Conservation (phyloP, 208 protist genomes). For the Acanthamoeba culbertsoni region DNA sequence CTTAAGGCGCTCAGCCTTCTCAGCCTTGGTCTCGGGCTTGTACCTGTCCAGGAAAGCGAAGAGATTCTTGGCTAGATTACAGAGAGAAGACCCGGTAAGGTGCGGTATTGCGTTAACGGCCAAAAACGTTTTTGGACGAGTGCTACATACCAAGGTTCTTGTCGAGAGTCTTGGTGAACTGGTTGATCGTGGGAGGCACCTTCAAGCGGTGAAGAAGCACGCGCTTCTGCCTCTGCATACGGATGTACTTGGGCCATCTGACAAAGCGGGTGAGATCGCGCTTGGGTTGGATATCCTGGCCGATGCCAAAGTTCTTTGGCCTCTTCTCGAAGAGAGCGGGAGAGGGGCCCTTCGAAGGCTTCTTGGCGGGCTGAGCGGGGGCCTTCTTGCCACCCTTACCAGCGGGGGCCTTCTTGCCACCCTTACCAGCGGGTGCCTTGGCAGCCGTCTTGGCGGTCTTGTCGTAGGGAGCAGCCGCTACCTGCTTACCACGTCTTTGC, state of each 20-base stretch:
- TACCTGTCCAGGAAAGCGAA: constrained; percentile 93
- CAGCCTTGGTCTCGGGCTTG: constrained; percentile 84
- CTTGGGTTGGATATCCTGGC: constrained; percentile 91
- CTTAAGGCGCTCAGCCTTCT: constrained; percentile 94
- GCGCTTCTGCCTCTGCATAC: constrained; percentile 96
- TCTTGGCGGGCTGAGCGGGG: neutral
- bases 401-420: constrained; percentile 9
- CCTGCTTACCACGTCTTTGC: constrained; percentile 34
- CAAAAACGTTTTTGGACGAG: neutral
- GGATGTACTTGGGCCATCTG: constrained; percentile 98
- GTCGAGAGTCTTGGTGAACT: constrained; percentile 90
- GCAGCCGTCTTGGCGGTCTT: constrained; percentile 5
- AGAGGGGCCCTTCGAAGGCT: neutral
- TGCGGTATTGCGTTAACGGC: neutral
- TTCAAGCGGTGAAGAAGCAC: constrained; percentile 98
- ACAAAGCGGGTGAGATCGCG: constrained; percentile 97
- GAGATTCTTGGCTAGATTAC: constrained; percentile 71
- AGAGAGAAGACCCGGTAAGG: neutral
- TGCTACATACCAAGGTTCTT: constrained; percentile 78
- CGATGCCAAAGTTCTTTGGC: constrained; percentile 87
- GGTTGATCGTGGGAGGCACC: constrained; percentile 93
- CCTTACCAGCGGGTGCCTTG: neutral
- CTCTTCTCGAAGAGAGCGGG: constrained; percentile 52
- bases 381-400: constrained; percentile 22
- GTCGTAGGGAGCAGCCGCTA: constrained; percentile 5